phyloP scores from a whole-genome alignment of 768 basidiomycete genomes.

The Amanita pallidorosea region DNA sequence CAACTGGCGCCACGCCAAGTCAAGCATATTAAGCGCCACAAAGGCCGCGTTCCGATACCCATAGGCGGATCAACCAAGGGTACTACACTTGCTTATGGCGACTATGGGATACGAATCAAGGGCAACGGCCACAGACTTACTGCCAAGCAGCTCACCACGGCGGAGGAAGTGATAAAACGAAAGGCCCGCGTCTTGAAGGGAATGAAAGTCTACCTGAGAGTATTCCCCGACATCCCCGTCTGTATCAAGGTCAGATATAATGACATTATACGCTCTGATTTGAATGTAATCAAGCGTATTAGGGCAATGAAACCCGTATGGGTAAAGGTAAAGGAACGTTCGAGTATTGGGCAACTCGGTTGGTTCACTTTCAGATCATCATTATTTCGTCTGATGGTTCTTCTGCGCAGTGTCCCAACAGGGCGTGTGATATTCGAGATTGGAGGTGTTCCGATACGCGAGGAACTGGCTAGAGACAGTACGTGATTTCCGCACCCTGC shows the following conservation, averaged over 20 bases:
- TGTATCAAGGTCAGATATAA: conserved; percentile 73
- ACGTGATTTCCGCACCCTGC: conserved; percentile 11
- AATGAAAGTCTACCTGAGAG: conserved; percentile 72
- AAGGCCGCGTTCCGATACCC: conserved; percentile 79
- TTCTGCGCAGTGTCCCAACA: conserved; percentile 48
- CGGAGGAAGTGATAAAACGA: conserved; percentile 80
- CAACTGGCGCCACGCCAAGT: conserved; percentile 78
- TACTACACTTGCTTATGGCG: conserved; percentile 84
- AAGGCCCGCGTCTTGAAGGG: conserved; percentile 89
- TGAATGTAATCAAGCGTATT: background rate
- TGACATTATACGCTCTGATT: background rate
- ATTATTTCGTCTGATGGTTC: background rate
- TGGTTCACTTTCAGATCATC: conserved; percentile 13
- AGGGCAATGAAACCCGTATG: conserved; percentile 99
- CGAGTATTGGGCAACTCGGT: conserved; percentile 96
- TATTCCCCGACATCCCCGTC: conserved; percentile 96
- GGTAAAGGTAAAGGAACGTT: conserved; percentile 98
- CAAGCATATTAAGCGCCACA: conserved; percentile 82
- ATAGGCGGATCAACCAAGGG: conserved; percentile 89
- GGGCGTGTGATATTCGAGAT: conserved; percentile 93
- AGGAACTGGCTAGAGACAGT: conserved; percentile 92
- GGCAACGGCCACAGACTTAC: conserved; percentile 71
- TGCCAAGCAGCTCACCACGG: conserved; percentile 83
- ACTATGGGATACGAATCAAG: conserved; percentile 87
- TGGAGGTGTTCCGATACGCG: conserved; percentile 80